Conservation (phyloP, 805 yeast species). For the Nakazawaea pomicola region DNA sequence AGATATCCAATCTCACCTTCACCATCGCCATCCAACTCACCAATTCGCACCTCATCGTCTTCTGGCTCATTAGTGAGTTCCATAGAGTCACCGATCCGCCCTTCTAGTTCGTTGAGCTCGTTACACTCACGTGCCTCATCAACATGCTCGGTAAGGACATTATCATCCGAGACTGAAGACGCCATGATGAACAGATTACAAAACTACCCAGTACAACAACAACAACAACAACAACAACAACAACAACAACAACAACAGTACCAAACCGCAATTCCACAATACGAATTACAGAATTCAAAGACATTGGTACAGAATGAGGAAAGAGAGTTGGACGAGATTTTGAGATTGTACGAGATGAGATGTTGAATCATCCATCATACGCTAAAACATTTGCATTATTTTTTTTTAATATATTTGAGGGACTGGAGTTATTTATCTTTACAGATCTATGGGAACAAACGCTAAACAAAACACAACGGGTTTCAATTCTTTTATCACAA, state of each 20-base stretch:
- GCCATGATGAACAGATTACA: neutral
- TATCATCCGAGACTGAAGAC: slow-evolving; percentile 7
- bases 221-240: neutral
- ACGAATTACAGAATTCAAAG: slow-evolving; percentile 5
- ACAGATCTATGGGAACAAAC: neutral
- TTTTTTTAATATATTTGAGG: neutral
- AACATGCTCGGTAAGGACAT: slow-evolving; percentile 8
- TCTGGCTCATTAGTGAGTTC: slow-evolving; percentile 5
- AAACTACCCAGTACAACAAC: neutral
- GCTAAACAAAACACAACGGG: too few species aligned
- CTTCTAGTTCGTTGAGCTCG: slow-evolving; percentile 2
- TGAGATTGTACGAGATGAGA: slow-evolving; percentile 11
- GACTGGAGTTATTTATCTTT: neutral
- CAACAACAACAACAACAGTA: neutral
- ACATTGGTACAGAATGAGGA: slow-evolving; percentile 8
- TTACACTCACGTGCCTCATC: slow-evolving; percentile 11
- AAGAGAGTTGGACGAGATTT: slow-evolving; percentile 10
- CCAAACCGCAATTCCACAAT: neutral
- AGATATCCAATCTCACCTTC: neutral
- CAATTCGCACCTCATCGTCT: slow-evolving; percentile 1
- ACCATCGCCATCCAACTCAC: slow-evolving; percentile 4
- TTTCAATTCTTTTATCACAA: too few species aligned
- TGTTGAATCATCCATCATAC: neutral
- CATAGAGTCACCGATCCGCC: slow-evolving; percentile 6
- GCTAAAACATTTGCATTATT: neutral